Evolutionary conservation across 176 grass and related monocot genomes (phyloP).

Genomic region (Hordeum marinum): DNA sequence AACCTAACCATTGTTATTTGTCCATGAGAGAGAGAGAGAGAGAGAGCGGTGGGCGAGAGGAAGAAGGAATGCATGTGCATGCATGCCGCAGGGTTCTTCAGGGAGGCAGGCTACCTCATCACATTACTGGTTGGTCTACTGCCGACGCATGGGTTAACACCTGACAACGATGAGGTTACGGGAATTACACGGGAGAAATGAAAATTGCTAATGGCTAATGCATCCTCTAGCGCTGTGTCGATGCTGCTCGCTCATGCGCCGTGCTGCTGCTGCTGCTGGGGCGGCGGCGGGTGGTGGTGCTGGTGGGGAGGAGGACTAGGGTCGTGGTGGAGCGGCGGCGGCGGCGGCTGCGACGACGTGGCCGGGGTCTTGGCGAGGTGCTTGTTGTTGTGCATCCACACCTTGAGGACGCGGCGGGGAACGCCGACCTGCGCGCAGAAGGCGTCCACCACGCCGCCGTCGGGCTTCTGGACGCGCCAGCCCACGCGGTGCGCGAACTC

Average conservation of each 20-base stretch:
- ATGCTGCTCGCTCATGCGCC: constrained; percentile 23
- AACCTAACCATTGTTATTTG: constrained; percentile 29
- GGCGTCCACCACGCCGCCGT: constrained; percentile 44
- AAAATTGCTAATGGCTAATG: constrained; percentile 37
- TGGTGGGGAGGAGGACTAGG: not conserved
- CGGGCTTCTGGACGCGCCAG: constrained; percentile 85
- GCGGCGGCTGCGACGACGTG: not conserved
- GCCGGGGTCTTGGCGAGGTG: constrained; percentile 48
- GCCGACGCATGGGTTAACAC: constrained; percentile 26
- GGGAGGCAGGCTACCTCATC: constrained; percentile 2
- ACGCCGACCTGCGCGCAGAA: constrained; percentile 76
- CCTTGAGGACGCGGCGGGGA: constrained; percentile 85
- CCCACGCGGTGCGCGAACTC: constrained; percentile 79
- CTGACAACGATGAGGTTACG: constrained; percentile 28
- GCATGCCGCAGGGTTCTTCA: not conserved
- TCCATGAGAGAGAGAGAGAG: not conserved
- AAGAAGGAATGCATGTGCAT: not conserved
- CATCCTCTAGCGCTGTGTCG: constrained; percentile 28
- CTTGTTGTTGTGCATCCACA: constrained; percentile 99
- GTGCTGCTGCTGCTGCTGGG: constrained; percentile 19
- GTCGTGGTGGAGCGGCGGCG: not conserved
- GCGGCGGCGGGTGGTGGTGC: not conserved
- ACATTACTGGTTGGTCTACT: constrained; percentile 15
- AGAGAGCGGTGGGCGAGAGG: not conserved
- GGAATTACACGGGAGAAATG: constrained; percentile 35